phyloP scores from a whole-genome alignment of 1,139 yeast species.

The Magnusiomyces sp. region DNA sequence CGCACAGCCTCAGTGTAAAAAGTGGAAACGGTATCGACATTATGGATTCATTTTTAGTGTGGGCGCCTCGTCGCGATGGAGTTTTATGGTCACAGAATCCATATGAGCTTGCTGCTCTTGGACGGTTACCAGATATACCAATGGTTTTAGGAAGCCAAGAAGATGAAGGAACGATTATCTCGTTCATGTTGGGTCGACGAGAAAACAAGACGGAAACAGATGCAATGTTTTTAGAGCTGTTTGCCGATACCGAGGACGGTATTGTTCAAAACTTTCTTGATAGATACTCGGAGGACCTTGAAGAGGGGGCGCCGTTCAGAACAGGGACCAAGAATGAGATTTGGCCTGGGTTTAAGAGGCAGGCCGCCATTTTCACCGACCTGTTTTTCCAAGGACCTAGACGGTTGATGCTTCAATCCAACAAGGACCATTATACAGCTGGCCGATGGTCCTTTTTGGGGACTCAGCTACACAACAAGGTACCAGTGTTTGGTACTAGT shows the following conservation, averaged over 20 bases:
- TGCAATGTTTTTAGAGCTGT: background rate
- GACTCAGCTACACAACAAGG: too few relatives aligned
- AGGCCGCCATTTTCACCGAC: constrained; percentile 19
- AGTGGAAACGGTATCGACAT: constrained; percentile 6
- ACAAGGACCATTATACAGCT: too few relatives aligned
- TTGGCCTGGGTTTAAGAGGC: constrained; percentile 18
- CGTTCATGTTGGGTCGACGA: background rate
- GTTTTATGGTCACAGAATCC: constrained; percentile 10
- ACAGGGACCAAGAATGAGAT: constrained; percentile 14
- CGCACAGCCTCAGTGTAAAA: too few relatives aligned
- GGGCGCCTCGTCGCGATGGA: constrained; percentile 20
- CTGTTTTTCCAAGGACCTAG: constrained; percentile 20
- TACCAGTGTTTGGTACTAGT: too few relatives aligned
- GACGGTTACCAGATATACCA: constrained; percentile 18
- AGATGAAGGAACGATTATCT: constrained; percentile 21
- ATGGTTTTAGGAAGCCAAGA: constrained; percentile 19
- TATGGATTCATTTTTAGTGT: constrained; percentile 14
- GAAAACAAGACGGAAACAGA: background rate
- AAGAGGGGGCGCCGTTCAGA: constrained; percentile 20
- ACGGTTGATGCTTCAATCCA: constrained; percentile 7
- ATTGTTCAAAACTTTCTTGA: background rate
- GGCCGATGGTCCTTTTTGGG: too few relatives aligned
- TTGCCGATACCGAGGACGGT: background rate
- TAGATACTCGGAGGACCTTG: constrained; percentile 17
- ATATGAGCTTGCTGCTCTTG: constrained; percentile 9